Evolutionary conservation across 2,329 filamentous ascomycete species (phyloP).

Genomic region (Tolypocladium pustulatum): DNA sequence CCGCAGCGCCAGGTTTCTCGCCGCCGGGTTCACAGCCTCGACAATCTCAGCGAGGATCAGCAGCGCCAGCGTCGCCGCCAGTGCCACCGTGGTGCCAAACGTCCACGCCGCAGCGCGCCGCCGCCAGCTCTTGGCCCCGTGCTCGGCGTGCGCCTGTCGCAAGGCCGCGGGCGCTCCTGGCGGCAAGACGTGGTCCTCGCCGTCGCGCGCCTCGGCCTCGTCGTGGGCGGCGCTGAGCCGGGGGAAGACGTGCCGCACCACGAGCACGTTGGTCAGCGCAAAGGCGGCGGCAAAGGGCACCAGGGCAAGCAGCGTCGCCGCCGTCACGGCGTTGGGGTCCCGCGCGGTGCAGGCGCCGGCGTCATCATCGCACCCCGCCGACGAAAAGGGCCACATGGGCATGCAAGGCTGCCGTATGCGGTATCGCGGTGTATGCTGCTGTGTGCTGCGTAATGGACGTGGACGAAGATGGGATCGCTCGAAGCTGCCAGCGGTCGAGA

Average conservation of each 20-base stretch:
- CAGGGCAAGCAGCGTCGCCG: constrained; percentile 46
- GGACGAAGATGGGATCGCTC: too few relatives aligned
- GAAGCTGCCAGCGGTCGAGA: too few relatives aligned
- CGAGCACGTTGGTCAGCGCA: constrained; percentile 47
- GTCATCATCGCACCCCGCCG: constrained; percentile 36
- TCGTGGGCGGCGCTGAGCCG: constrained; percentile 49
- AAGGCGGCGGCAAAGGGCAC: constrained; percentile 66
- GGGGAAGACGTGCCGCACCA: constrained; percentile 61
- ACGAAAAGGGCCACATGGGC: constrained; percentile 28
- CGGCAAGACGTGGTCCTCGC: constrained; percentile 51
- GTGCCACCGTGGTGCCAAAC: constrained; percentile 66
- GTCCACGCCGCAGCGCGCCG: constrained; percentile 48
- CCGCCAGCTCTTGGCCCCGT: constrained; percentile 40
- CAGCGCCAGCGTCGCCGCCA: constrained; percentile 68
- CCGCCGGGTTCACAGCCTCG: constrained; percentile 57
- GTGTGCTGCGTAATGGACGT: too few relatives aligned
- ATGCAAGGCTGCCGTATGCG: neutral
- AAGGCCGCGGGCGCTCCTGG: constrained; percentile 50
- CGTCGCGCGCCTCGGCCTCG: constrained; percentile 29
- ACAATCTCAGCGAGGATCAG: constrained; percentile 78
- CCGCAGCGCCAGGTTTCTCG: constrained; percentile 56
- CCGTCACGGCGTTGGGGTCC: constrained; percentile 26
- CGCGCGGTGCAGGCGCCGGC: constrained; percentile 45
- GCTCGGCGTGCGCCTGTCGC: constrained; percentile 47
- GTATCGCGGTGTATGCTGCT: too few relatives aligned